Base-by-base conservation (phyloP, 371 early-diverging fungal genomes). In the Haplosporangium sp. region DNA sequence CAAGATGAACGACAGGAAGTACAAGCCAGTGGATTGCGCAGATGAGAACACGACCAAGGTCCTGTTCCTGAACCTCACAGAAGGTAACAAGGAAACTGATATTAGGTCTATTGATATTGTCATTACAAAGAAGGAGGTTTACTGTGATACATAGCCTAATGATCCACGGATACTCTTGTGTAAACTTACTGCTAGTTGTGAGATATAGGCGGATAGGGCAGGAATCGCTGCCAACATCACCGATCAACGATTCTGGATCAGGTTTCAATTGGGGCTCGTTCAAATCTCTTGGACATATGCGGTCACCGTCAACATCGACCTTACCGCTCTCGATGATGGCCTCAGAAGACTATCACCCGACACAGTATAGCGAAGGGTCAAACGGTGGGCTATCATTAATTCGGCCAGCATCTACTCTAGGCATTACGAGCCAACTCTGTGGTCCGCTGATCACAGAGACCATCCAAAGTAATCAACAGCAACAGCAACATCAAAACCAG, bases 1-100 rank as follows among this genome's bases (percentile, higher is more conserved):
- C 69, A 86, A 83, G 62, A 73, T 69, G 57, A 93, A 93, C 63
- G 86, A 86, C 42, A 67, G 87, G 20, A 83, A 84, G 43, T 89
- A 89, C 63, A 80, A 80, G 52, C 85, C 92, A 5, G 87, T 88
- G 6, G 93, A 92, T 63, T 91, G 92, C 62, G 88, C 91, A 42
- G 86, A 87, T 68, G 89, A 92, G 72, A 87, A 90, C 57, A 80
- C 82, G 14, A 89, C 90, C 23, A 64, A 72, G 20, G 74, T 57
- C 13, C 68, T 86, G 57, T 91, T 91, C 67, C 67, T 81, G 43
- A 86, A 81, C 18, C 80, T 84, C 12, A 80, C 80, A 12, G 87
- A 87, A 74, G 85, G 86, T 85, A 85, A 42, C 38, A 18, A 40
- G 23, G 9, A 51, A 14, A 29, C 29, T 29, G 29, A 29, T 1